A percentile compares a stretch with the other conserved stretches of the same genome.
phyloP scores from a whole-genome alignment of 140 eudicot genomes.

The Stevia rebaudiana region DNA sequence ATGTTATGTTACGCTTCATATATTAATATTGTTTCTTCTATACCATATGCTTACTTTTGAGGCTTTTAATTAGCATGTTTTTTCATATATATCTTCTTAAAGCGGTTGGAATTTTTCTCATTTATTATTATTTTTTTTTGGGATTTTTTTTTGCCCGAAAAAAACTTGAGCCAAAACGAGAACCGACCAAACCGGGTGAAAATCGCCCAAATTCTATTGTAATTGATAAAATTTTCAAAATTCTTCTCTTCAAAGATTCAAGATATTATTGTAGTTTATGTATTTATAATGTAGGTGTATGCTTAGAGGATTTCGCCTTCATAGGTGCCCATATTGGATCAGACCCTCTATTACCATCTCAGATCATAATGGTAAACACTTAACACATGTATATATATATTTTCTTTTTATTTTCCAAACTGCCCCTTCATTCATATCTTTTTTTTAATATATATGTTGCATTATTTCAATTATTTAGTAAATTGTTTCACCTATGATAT shows the following conservation, averaged over 20 bases:
- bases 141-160: too few species aligned
- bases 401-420: neutral
- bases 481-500: neutral
- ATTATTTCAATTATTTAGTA: neutral
- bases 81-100: neutral
- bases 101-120: slow-evolving; percentile 2
- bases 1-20: neutral
- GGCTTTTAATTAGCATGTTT: neutral
- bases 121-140: too few species aligned
- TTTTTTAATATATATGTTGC: neutral
- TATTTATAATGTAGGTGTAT: slow-evolving; percentile 50
- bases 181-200: neutral
- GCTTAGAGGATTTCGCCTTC: slow-evolving; percentile 49
- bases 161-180: neutral
- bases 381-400: neutral
- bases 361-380: slow-evolving; percentile 65
- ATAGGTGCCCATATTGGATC: slow-evolving; percentile 42
- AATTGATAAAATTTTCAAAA: neutral
- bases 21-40: neutral
- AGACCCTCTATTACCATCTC: slow-evolving; percentile 82
- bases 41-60: neutral
- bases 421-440: neutral
- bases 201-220: neutral
- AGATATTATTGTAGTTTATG: neutral
- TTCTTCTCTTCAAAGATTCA: neutral